Percentiles rank a stretch among this genome's conserved stretches.
Conservation (phyloP, 129 eudicot species). For the Calendula officinalis region DNA sequence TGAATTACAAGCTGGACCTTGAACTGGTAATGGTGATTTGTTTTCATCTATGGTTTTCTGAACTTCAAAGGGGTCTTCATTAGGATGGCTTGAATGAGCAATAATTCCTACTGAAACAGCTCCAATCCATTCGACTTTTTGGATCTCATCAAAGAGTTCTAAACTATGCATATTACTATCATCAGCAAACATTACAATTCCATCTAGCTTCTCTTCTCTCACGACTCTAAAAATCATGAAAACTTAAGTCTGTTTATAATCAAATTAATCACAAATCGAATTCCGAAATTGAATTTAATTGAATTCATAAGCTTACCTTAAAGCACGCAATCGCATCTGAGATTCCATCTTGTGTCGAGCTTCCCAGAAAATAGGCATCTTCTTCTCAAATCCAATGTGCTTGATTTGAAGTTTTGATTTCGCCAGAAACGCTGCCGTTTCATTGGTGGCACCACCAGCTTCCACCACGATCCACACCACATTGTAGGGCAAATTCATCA, state of each 20-base stretch:
- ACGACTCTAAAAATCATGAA: slow-evolving; percentile 51
- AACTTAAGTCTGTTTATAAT: slow-evolving; percentile 4
- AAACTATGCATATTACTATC: slow-evolving; percentile 95
- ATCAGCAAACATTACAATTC: slow-evolving; percentile 87
- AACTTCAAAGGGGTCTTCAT: slow-evolving; percentile 38
- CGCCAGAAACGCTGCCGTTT: slow-evolving; percentile 65
- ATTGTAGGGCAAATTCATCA: slow-evolving; percentile 84
- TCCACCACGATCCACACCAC: slow-evolving; percentile 90
- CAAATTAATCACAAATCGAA: slow-evolving; percentile 25
- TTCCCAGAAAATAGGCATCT: slow-evolving; percentile 79
- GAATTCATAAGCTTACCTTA: slow-evolving; percentile 49
- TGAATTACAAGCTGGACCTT: slow-evolving; percentile 92
- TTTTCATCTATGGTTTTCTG: slow-evolving; percentile 36
- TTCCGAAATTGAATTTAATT: not conserved
- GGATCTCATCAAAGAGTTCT: slow-evolving; percentile 95
- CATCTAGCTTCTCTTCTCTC: slow-evolving; percentile 76
- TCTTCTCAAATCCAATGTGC: slow-evolving; percentile 68
- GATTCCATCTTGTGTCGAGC: slow-evolving; percentile 76
- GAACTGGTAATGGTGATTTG: slow-evolving; percentile 57
- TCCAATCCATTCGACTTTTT: slow-evolving; percentile 83
- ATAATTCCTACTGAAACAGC: slow-evolving; percentile 93
- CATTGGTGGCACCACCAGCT: slow-evolving; percentile 83
- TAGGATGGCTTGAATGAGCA: slow-evolving; percentile 61
- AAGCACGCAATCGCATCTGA: slow-evolving; percentile 66
- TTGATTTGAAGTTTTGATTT: slow-evolving; percentile 49